Conservation (phyloP, 768 basidiomycete genomes). For the Hygrophorus pudorinus region DNA sequence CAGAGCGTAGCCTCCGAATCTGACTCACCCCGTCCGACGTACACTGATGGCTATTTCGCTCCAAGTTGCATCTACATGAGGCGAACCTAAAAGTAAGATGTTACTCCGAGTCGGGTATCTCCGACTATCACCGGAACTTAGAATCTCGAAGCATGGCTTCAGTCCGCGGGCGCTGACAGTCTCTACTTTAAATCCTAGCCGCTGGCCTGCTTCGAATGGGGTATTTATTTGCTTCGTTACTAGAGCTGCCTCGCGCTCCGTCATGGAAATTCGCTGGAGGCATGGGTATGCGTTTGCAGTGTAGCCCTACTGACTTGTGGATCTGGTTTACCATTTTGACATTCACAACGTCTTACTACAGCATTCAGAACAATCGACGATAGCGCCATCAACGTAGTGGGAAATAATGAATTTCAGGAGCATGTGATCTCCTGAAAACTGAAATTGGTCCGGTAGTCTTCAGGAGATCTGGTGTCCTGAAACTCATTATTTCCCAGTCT, state of each 20-base stretch:
- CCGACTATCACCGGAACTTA: too few species aligned
- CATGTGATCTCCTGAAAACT: too few species aligned
- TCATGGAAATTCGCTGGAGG: slow-evolving; percentile 49
- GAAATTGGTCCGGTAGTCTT: too few species aligned
- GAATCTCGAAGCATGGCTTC: too few species aligned
- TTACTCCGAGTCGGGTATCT: too few species aligned
- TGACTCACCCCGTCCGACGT: background rate
- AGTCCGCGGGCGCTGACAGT: slow-evolving; percentile 54
- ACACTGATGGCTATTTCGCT: background rate
- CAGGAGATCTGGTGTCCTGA: too few species aligned
- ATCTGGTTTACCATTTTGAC: background rate
- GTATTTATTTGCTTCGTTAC: slow-evolving; percentile 59
- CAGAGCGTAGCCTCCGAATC: background rate
- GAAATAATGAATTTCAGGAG: too few species aligned
- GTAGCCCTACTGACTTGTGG: background rate
- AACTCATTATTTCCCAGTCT: too few species aligned
- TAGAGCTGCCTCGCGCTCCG: slow-evolving; percentile 52
- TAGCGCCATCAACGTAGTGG: too few species aligned
- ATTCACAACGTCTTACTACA: slow-evolving; percentile 6
- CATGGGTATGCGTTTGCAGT: slow-evolving; percentile 31
- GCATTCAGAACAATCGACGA: too few species aligned
- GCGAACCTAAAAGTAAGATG: too few species aligned
- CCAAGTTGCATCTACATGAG: too few species aligned
- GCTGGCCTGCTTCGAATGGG: slow-evolving; percentile 55
- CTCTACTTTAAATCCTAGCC: slow-evolving; percentile 62